Percentiles rank a stretch among this genome's conserved stretches.
phyloP scores from a whole-genome alignment of 2,329 filamentous ascomycete genomes.

The Alternaria sp. region DNA sequence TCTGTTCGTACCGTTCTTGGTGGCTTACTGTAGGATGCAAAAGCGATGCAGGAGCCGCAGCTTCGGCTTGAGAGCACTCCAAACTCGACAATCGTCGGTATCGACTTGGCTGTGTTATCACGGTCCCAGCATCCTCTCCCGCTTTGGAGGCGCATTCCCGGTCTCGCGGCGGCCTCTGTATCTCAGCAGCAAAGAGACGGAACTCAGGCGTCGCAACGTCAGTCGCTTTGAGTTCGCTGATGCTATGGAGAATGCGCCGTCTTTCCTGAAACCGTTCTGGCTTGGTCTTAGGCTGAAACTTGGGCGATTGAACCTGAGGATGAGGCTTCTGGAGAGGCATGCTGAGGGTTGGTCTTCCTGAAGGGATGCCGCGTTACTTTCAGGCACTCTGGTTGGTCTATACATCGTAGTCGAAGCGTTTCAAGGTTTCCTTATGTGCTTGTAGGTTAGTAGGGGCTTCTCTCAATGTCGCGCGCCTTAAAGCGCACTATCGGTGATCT shows the following conservation, averaged over 20 bases:
- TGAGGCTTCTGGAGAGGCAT: slow-evolving; percentile 31
- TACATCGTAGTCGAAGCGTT: accelerated
- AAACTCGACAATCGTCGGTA: slow-evolving; percentile 14
- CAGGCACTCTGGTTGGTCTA: accelerated
- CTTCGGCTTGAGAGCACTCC: neutral
- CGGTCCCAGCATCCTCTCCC: slow-evolving; percentile 3
- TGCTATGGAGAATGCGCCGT: slow-evolving; percentile 37
- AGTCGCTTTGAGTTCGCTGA: slow-evolving; percentile 32
- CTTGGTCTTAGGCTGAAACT: neutral
- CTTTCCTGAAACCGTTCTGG: slow-evolving; percentile 23
- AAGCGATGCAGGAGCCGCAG: slow-evolving; percentile 4
- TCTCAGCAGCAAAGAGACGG: slow-evolving; percentile 6
- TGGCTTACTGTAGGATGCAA: slow-evolving; percentile 4
- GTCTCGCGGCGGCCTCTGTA: slow-evolving; percentile 4
- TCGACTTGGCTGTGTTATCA: slow-evolving; percentile 23
- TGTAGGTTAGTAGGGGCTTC: neutral
- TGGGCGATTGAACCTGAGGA: slow-evolving; percentile 8
- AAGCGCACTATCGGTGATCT: slow-evolving; percentile 11
- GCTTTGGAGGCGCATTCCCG: neutral
- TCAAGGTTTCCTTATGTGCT: neutral
- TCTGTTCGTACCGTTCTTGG: neutral
- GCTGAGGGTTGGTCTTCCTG: neutral
- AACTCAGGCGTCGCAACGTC: slow-evolving; percentile 19
- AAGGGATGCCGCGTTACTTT: neutral
- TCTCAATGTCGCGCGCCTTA: slow-evolving; percentile 13